Percentiles rank a stretch among this genome's conserved stretches.
Conservation (phyloP, 495 filamentous ascomycete species). For the Parathielavia appendiculata region DNA sequence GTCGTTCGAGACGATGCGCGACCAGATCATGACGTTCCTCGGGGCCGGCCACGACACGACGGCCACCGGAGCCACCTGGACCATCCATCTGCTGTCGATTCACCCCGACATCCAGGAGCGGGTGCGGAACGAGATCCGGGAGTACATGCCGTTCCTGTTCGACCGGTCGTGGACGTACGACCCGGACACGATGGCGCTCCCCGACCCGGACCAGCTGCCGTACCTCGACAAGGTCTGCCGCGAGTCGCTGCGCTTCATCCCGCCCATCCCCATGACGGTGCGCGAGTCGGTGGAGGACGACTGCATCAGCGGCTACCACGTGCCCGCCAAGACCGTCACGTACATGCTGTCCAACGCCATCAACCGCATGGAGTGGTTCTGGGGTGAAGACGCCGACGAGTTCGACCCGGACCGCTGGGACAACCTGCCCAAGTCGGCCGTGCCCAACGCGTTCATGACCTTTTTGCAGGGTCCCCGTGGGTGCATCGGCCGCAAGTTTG, state of each 20-base stretch:
- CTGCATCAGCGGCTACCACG: constrained; percentile 24
- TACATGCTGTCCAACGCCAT: constrained; percentile 37
- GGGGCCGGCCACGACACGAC: constrained; percentile 41
- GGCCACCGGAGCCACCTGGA: constrained; percentile 35
- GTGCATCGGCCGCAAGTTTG: constrained; percentile 40
- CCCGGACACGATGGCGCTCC: constrained; percentile 9
- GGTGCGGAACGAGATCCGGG: constrained; percentile 34
- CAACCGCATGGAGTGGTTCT: constrained; percentile 36
- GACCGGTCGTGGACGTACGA: constrained; percentile 21
- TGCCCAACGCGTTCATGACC: constrained; percentile 36
- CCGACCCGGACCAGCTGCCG: constrained; percentile 31
- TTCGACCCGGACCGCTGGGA: constrained; percentile 42
- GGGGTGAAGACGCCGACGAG: constrained; percentile 34
- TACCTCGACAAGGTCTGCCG: constrained; percentile 46
- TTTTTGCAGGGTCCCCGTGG: constrained; percentile 38
- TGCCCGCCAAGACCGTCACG: constrained; percentile 32
- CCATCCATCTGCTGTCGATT: constrained; percentile 32
- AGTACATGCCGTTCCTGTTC: constrained; percentile 41
- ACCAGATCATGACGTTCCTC: constrained; percentile 47
- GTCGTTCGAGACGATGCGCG: constrained; percentile 42
- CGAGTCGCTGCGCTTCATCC: constrained; percentile 46
- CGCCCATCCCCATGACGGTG: constrained; percentile 41
- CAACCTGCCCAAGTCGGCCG: constrained; percentile 28
- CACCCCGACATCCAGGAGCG: constrained; percentile 33
- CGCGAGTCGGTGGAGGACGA: constrained; percentile 33